Evolutionary conservation across 768 basidiomycete genomes (phyloP).

Genomic region (Rhodosporidiobolus odoratus): DNA sequence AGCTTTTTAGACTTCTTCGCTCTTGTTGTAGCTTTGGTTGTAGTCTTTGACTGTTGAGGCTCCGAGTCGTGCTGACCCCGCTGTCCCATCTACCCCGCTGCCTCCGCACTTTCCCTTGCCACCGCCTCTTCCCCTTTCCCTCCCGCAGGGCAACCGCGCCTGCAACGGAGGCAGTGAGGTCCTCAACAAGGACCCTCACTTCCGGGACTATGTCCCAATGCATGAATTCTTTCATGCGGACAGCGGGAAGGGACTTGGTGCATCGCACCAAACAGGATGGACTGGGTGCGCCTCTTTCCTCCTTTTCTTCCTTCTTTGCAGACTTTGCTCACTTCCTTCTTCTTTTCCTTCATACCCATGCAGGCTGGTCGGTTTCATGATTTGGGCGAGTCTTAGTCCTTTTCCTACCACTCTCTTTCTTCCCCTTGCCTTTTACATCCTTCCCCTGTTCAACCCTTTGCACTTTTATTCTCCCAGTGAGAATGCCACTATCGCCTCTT

Average conservation of each 20-base stretch:
- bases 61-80: neutral
- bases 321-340: slow-evolving; percentile 19
- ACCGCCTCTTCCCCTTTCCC: no score
- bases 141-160: slow-evolving; percentile 65
- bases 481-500: neutral
- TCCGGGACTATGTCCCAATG: no score
- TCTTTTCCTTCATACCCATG: slow-evolving; percentile 43
- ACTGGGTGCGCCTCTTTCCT: slow-evolving; percentile 41
- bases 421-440: neutral
- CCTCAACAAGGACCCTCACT: no score
- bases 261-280: slow-evolving; percentile 99
- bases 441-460: neutral
- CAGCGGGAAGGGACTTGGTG: no score
- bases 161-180: slow-evolving; percentile 92
- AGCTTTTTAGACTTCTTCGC: no score
- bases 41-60: neutral
- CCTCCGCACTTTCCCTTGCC: no score
- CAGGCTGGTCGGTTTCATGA: slow-evolving; percentile 56
- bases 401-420: slow-evolving; percentile 57
- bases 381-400: slow-evolving; percentile 1
- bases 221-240: no score
- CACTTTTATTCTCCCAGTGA: neutral
- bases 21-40: no score
- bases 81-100: no score
- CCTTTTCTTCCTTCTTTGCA: no score